Base-by-base conservation (phyloP, 495 filamentous ascomycete species). In the Opeltia flavorubescens region DNA sequence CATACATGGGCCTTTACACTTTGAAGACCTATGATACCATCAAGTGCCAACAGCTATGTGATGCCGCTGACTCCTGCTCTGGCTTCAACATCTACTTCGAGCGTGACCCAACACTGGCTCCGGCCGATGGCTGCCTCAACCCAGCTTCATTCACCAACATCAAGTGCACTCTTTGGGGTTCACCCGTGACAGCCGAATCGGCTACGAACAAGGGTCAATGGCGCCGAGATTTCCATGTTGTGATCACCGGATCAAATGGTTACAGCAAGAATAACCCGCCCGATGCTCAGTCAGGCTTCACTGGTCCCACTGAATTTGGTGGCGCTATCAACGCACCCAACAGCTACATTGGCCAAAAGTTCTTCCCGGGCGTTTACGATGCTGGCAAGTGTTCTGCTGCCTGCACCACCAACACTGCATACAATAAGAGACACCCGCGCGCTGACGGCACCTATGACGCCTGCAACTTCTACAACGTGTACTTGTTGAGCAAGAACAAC, bases 141-240 rank as follows among this genome's bases (percentile, higher is more conserved):
- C 71, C 73, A 0, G 36, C 67, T 12, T 64, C 64, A 13, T 62
- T 65, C 27, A 74, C 69, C 33, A 67, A 68, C 49, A 71, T 70
- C 62, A 74, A 74, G 60, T 77, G 73, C 52, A 62, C 65, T 18
- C 68, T 70, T 48, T 76, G 67, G 66, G 68, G 67, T 34, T 59
- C 55, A 13, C 44, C 50, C 18, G 47, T 71, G 26, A 35, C 56
- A 0, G 39, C 52, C 20, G 47, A 28, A 1, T 56, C 58, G 1
- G 67, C 67, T 21, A 61, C 39, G 18, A 68, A 68, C 43, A 43
- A 20, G 11, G 69, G 66, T n/a, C 55, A 67, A 51, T 63, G 43
- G 29, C 55, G 62, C 17, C 55, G 46, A 17, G 39, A 63, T 12
- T 72, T 72, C 56, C 60, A 66, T 5, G 59, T 68, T 9, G 66